phyloP scores from a whole-genome alignment of 2,329 filamentous ascomycete genomes.

The Penicillium verrucosum region DNA sequence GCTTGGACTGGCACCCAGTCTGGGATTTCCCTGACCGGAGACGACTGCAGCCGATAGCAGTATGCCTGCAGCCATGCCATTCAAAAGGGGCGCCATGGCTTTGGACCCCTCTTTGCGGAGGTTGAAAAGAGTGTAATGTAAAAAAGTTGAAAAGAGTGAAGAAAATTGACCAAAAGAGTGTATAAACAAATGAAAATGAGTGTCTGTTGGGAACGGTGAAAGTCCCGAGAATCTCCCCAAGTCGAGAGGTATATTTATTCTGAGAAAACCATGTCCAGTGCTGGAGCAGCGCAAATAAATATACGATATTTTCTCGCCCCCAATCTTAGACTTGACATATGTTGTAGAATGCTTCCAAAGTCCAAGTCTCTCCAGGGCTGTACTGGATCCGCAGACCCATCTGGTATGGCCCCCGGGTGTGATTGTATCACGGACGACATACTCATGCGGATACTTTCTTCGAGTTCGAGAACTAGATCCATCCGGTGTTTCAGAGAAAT shows the following conservation, averaged over 20 bases:
- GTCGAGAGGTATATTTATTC: background rate
- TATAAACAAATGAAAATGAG: background rate
- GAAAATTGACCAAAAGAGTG: background rate
- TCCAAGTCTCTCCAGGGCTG: too few species aligned
- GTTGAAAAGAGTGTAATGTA: background rate
- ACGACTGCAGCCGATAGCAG: background rate
- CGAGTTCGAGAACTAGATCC: background rate
- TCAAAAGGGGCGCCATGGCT: background rate
- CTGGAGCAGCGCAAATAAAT: too few species aligned
- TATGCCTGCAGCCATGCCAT: background rate
- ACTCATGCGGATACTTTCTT: background rate
- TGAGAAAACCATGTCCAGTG: background rate
- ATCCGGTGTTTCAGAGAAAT: background rate
- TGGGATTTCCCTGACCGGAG: background rate
- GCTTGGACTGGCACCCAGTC: slow-evolving; percentile 10
- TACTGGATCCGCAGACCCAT: background rate
- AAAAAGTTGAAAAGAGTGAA: background rate
- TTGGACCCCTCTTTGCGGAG: background rate
- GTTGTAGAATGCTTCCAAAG: too few species aligned
- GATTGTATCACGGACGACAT: background rate
- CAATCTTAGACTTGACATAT: background rate
- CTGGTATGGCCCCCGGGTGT: background rate
- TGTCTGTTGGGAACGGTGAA: background rate
- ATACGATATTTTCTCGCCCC: background rate
- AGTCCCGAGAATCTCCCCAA: background rate